A percentile compares a stretch with the other conserved stretches of the same genome.
Conservation (phyloP, 139 green algal species). For the Closterium sp. region DNA sequence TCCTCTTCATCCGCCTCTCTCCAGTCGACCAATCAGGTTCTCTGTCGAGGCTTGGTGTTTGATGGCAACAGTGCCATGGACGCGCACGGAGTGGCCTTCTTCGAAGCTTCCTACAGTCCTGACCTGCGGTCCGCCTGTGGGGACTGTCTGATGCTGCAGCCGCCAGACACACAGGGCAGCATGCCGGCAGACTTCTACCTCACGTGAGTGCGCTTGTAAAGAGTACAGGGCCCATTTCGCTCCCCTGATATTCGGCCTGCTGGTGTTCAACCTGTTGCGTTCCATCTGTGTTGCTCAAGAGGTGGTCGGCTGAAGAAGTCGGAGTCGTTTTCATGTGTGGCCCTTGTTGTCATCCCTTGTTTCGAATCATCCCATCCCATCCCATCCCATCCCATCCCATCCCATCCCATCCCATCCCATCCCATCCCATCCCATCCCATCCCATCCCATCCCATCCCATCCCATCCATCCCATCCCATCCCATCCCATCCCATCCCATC, state of each 20-base stretch:
- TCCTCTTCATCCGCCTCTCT: not conserved
- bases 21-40: not conserved
- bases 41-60: not conserved
- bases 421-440: slow-evolving; percentile 16
- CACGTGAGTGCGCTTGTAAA: not conserved
- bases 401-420: slow-evolving; percentile 20
- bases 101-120: not conserved
- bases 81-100: slow-evolving; percentile 1
- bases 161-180: not conserved
- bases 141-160: not conserved
- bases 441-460: not conserved
- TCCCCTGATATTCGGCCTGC: too few relatives aligned
- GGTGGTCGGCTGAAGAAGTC: too few relatives aligned
- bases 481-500: not conserved
- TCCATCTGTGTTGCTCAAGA: too few relatives aligned
- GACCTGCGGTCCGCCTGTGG: not conserved
- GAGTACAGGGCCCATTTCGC: not conserved
- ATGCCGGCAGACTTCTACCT: slow-evolving; percentile 1
- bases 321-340: too few relatives aligned
- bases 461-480: too few relatives aligned
- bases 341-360: too few relatives aligned
- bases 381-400: slow-evolving; percentile 20
- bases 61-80: slow-evolving; percentile 1
- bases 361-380: too few relatives aligned
- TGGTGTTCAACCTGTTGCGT: too few relatives aligned